phyloP scores from a whole-genome alignment of 345 rosid species.

The Hibiscus syriacus region DNA sequence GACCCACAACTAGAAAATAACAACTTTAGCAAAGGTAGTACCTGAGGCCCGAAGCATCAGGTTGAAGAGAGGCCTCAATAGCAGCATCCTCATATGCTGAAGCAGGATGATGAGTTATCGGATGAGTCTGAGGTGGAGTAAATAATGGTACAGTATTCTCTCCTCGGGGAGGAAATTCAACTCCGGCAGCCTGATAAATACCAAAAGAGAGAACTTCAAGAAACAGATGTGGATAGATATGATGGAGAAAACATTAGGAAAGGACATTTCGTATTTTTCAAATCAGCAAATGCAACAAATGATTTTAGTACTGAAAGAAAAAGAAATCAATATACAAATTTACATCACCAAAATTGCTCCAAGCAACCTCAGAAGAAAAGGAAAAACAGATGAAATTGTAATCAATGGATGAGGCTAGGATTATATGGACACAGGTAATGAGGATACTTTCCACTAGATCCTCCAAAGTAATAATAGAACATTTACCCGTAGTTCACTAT shows the following conservation, averaged over 20 bases:
- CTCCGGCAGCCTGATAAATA: slow-evolving; percentile 17
- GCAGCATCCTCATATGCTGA: slow-evolving; percentile 79
- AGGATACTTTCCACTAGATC: neutral
- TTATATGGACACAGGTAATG: neutral
- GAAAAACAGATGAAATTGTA: neutral
- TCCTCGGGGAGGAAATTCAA: slow-evolving; percentile 84
- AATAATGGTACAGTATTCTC: slow-evolving; percentile 80
- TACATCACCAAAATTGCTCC: neutral
- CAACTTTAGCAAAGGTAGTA: slow-evolving; percentile 15
- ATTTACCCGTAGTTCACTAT: slow-evolving; percentile 65
- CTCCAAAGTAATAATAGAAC: neutral
- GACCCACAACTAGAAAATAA: neutral
- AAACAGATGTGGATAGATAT: neutral
- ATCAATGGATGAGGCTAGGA: neutral
- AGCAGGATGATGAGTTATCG: slow-evolving; percentile 45
- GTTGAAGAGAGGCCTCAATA: slow-evolving; percentile 78
- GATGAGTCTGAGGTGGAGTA: slow-evolving; percentile 95
- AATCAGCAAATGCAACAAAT: neutral
- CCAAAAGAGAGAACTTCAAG: neutral
- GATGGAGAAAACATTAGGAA: neutral
- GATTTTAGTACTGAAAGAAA: neutral
- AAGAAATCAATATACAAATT: neutral
- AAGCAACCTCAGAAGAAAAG: neutral
- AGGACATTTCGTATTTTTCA: neutral
- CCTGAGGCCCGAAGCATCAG: slow-evolving; percentile 89